phyloP scores from a whole-genome alignment of 352 stramenopile genomes.

The Globisporangium emineosum region DNA sequence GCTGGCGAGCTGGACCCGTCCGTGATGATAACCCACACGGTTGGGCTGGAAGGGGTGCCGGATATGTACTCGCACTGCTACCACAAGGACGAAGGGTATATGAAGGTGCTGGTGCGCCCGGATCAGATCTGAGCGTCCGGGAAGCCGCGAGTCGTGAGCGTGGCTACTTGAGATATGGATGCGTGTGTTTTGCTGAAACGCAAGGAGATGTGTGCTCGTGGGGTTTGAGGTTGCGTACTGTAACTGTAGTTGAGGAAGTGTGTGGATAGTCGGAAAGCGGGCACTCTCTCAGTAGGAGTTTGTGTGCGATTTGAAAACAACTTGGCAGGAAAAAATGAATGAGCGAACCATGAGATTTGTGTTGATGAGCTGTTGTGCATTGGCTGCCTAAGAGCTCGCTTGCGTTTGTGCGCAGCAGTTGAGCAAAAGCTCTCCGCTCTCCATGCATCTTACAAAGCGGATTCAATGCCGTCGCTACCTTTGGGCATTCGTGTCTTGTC shows the following conservation, averaged over 20 bases:
- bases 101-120: slow-evolving; percentile 63
- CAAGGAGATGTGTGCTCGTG: background rate
- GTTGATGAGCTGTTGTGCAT: background rate
- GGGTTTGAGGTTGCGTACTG: background rate
- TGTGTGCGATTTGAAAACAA: background rate
- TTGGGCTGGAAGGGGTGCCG: slow-evolving; percentile 50
- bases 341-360: background rate
- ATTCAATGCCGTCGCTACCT: too few species aligned
- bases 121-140: slow-evolving; percentile 19
- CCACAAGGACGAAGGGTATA: slow-evolving; percentile 53
- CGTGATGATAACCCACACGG: slow-evolving; percentile 51
- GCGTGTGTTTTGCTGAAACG: background rate
- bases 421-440: too few species aligned
- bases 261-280: background rate
- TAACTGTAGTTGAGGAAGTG: background rate
- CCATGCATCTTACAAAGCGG: too few species aligned
- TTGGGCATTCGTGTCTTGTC: too few species aligned
- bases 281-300: background rate
- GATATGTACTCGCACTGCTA: slow-evolving; percentile 46
- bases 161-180: background rate
- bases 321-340: background rate
- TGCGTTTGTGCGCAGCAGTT: too few species aligned
- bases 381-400: too few species aligned
- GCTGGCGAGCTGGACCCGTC: slow-evolving; percentile 41
- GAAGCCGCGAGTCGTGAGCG: slow-evolving; percentile 10